Evolutionary conservation across 805 yeast species (phyloP).

Genomic region (Brettanomyces bruxellensis): DNA sequence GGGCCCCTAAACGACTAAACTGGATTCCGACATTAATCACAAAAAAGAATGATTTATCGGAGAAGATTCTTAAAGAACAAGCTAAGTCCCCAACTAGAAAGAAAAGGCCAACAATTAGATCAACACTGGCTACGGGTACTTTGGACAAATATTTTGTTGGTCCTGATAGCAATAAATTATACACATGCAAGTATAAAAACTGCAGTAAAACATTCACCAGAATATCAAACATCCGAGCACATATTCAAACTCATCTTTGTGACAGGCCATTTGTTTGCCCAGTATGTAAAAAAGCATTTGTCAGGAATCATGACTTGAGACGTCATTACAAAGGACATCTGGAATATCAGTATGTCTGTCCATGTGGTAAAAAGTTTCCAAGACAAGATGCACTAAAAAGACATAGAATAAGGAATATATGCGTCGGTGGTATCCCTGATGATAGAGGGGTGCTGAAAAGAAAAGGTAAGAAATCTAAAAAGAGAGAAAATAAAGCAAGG

Average conservation of each 20-base stretch:
- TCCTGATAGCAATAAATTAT: slow-evolving; percentile 63
- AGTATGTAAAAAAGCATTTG: slow-evolving; percentile 77
- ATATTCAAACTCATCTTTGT: slow-evolving; percentile 91
- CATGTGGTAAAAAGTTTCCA: slow-evolving; percentile 91
- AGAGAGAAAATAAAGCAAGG: neutral
- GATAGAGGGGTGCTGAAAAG: slow-evolving; percentile 18
- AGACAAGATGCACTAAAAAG: slow-evolving; percentile 82
- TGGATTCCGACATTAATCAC: slow-evolving; percentile 29
- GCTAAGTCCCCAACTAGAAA: slow-evolving; percentile 38
- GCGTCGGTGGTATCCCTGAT: slow-evolving; percentile 58
- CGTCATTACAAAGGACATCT: slow-evolving; percentile 85
- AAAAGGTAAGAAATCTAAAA: neutral
- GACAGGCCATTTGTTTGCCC: slow-evolving; percentile 87
- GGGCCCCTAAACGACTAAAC: slow-evolving; percentile 20
- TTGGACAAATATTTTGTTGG: slow-evolving; percentile 78
- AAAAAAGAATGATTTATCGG: slow-evolving; percentile 19
- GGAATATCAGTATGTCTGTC: slow-evolving; percentile 64
- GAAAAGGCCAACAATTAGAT: slow-evolving; percentile 42
- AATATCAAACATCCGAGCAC: slow-evolving; percentile 87
- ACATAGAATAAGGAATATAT: slow-evolving; percentile 72
- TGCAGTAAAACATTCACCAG: slow-evolving; percentile 84
- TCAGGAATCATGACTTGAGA: slow-evolving; percentile 88
- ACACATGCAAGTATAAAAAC: slow-evolving; percentile 51
- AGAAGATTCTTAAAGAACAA: slow-evolving; percentile 25
- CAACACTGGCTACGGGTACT: slow-evolving; percentile 82